Conservation (phyloP, 805 yeast species). For the Yamadazyma olivae region DNA sequence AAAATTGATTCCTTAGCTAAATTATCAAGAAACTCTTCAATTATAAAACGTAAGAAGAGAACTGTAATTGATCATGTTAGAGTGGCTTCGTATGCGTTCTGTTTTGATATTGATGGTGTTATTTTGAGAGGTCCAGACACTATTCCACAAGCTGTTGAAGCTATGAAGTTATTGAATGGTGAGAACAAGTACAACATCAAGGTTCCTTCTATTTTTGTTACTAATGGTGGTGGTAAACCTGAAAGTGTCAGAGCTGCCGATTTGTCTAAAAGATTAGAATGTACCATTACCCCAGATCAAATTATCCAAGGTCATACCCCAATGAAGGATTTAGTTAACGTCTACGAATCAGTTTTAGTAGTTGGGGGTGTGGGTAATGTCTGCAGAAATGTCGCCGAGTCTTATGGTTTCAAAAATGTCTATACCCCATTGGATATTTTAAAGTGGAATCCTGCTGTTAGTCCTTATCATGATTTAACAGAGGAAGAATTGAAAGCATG, state of each 20-base stretch:
- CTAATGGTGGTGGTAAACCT: constrained; percentile 91
- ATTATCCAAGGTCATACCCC: constrained; percentile 94
- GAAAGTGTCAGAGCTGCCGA: constrained; percentile 74
- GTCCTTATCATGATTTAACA: constrained; percentile 77
- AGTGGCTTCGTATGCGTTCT: constrained; percentile 82
- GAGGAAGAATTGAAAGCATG: constrained; percentile 64
- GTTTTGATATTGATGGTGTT: constrained; percentile 92
- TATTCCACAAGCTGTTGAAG: constrained; percentile 75
- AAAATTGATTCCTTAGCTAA: constrained; percentile 45
- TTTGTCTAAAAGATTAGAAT: constrained; percentile 56
- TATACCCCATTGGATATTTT: constrained; percentile 79
- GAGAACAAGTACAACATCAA: constrained; percentile 71
- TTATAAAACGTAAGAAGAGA: constrained; percentile 47
- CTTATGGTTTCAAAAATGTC: constrained; percentile 81
- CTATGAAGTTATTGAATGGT: constrained; percentile 71
- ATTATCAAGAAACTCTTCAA: constrained; percentile 44
- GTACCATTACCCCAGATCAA: constrained; percentile 68
- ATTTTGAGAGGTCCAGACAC: constrained; percentile 81
- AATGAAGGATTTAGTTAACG: constrained; percentile 73
- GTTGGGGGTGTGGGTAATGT: constrained; percentile 88
- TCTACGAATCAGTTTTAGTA: constrained; percentile 71
- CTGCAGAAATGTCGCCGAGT: constrained; percentile 78
- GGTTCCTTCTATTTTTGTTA: constrained; percentile 81
- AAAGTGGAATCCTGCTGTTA: constrained; percentile 83
- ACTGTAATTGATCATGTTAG: constrained; percentile 63